Percentiles rank a stretch among this genome's conserved stretches.
Evolutionary conservation across 2,329 filamentous ascomycete species (phyloP).

Genomic region (Aspergillus sp.): DNA sequence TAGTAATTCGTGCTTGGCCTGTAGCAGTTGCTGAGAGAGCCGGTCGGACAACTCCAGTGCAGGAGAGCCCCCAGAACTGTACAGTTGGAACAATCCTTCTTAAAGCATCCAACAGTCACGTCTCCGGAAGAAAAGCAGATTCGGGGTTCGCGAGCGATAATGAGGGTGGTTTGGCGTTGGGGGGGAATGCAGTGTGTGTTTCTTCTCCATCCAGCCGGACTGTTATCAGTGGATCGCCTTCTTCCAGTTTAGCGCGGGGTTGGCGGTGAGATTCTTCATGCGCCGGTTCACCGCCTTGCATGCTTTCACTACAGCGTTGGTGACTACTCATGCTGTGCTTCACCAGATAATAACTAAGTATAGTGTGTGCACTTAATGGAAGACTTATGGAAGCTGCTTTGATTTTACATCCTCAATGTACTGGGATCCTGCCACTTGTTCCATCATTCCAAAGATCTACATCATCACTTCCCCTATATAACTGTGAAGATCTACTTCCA

Average conservation of each 20-base stretch:
- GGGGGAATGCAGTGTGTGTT: conserved; percentile 22
- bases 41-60: conserved; percentile 21
- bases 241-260: conserved; percentile 31
- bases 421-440: too few relatives aligned
- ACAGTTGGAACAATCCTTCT: conserved; percentile 21
- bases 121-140: neutral
- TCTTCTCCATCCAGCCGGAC: conserved; percentile 20
- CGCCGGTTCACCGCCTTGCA: conserved; percentile 22
- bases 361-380: too few relatives aligned
- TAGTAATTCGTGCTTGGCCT: conserved; percentile 21
- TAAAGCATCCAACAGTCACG: conserved; percentile 17
- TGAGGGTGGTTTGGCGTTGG: conserved; percentile 2
- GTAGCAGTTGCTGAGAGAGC: conserved; percentile 26
- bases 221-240: conserved; percentile 28
- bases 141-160: neutral
- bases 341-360: neutral
- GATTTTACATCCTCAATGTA: too few relatives aligned
- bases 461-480: conserved; percentile 7
- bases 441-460: neutral
- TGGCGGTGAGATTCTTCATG: conserved; percentile 23
- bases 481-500: neutral
- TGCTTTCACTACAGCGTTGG: neutral
- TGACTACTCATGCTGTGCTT: neutral
- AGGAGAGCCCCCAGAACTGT: conserved; percentile 27
- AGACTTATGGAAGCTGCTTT: too few relatives aligned